Base-by-base conservation (phyloP, 129 eudicot genomes). In the Helichrysum umbraculigerum region DNA sequence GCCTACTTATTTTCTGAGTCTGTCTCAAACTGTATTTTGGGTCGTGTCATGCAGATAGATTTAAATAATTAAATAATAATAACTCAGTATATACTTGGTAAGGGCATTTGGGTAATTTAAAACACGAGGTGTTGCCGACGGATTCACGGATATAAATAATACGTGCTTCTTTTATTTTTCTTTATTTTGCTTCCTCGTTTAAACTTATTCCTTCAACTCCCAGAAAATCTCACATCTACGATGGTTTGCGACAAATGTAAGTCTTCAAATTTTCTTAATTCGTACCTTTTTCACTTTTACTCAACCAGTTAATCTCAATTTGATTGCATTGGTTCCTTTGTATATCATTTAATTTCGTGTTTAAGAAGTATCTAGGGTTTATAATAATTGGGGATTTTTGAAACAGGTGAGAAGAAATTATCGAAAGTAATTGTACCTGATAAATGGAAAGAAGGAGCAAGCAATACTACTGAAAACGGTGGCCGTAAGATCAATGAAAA, bases 191-290 rank as follows among this genome's bases (percentile, higher is more conserved):
- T 22, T 21, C n/a, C 28, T 66, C 65, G 3, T 19, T 35, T n/a
- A n/a, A n/a, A 42, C 4, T 35, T 21, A 2, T 34, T 14, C 35
- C 47, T 37, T 37, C 68, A 4, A 54, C 37, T 11, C 35, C 2
- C 50, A 4, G 30, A 35, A 74, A 80, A 74, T 57, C 76, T 33
- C 42, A 66, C 39, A 66, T 47, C 54, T 12, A 63, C 86, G 72
- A 89, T 92, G 98, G 98, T 92, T 69, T 92, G 98, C 87, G 96
- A 90, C 4, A 92, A 92, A 88, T 92, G 98, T 92, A 86, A 85
- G 90, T 37, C 52, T 32, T 63, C 59, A 58, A 25, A 57, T 28
- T 78, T 66, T n/a, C 51, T 56, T 56, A n/a, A 37, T 71, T 70
- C 8, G 2, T 22, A 10, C 20, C 20, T 3, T 73, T 16, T 51